Percentiles rank a stretch among this genome's conserved stretches.
These are phyloP conservation scores for Aphanomyces astaci DNA, from an alignment of 352 stramenopile species.

Conservation along the genomic window DNA sequence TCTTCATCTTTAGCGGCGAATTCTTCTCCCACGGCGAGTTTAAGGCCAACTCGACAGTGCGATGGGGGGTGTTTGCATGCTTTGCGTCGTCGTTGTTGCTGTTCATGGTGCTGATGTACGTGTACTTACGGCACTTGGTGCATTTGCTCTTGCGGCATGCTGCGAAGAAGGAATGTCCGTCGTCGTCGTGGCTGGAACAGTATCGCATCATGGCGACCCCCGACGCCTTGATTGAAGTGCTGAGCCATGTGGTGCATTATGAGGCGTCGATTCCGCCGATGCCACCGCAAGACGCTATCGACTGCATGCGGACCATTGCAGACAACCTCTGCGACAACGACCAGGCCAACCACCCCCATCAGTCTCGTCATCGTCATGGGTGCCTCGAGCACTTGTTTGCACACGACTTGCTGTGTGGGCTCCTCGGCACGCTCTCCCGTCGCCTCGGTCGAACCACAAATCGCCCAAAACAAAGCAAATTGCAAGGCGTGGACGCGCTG, in stretches of 20 bases:
- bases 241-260: background rate
- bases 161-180: background rate
- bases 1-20: constrained; percentile 1
- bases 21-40: background rate
- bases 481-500: constrained; percentile 10
- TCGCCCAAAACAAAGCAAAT: background rate
- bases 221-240: background rate
- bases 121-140: constrained; percentile 8
- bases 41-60: background rate
- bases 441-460: background rate
- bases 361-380: background rate
- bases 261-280: background rate
- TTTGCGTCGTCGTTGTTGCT: background rate
- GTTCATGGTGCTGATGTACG: background rate
- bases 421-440: background rate
- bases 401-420: constrained; percentile 11
- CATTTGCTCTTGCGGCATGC: constrained; percentile 11
- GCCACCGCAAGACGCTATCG: background rate
- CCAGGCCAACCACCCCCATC: background rate
- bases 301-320: background rate
- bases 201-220: background rate
- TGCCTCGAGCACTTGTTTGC: background rate
- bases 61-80: background rate
- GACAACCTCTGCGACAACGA: constrained; percentile 1
- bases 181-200: background rate